Conservation (phyloP, 768 basidiomycete species). For the Royoungia palumana region DNA sequence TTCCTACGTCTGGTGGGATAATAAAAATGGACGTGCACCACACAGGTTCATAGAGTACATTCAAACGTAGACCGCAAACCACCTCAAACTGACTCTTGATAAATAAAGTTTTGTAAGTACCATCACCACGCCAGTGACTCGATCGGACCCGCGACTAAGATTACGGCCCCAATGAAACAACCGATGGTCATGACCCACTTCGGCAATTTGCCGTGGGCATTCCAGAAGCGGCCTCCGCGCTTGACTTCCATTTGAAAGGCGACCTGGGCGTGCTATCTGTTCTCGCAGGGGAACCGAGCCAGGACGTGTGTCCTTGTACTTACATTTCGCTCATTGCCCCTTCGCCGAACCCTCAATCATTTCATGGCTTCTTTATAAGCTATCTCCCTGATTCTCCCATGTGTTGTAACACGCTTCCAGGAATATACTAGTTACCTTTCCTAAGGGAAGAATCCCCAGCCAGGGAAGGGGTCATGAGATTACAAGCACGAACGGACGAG, state of each 20-base stretch:
- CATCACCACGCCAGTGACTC: background rate
- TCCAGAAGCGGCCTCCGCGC: too few species aligned
- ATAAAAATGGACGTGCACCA: background rate
- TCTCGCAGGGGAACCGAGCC: constrained; percentile 83
- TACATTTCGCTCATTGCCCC: constrained; percentile 60
- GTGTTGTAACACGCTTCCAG: too few species aligned
- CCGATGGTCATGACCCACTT: background rate
- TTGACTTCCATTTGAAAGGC: constrained; percentile 68
- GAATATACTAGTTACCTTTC: too few species aligned
- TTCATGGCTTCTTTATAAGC: constrained; percentile 46
- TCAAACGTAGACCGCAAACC: constrained; percentile 46
- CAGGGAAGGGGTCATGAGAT: too few species aligned
- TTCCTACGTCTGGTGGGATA: background rate
- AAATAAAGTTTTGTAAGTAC: constrained; percentile 37
- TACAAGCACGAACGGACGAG: constrained; percentile 58
- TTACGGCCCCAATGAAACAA: background rate
- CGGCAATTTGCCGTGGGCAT: background rate
- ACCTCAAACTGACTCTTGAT: constrained; percentile 48
- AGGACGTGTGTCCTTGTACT: constrained; percentile 77
- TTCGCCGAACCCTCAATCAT: constrained; percentile 40
- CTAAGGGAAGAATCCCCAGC: too few species aligned
- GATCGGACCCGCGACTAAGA: background rate
- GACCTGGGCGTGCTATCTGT: constrained; percentile 69
- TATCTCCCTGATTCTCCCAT: too few species aligned
- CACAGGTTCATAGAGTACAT: constrained; percentile 28